Percentiles rank a stretch among this genome's conserved stretches.
Conservation (phyloP, 441 rosid species). For the Pelargonium cotyledonis region DNA sequence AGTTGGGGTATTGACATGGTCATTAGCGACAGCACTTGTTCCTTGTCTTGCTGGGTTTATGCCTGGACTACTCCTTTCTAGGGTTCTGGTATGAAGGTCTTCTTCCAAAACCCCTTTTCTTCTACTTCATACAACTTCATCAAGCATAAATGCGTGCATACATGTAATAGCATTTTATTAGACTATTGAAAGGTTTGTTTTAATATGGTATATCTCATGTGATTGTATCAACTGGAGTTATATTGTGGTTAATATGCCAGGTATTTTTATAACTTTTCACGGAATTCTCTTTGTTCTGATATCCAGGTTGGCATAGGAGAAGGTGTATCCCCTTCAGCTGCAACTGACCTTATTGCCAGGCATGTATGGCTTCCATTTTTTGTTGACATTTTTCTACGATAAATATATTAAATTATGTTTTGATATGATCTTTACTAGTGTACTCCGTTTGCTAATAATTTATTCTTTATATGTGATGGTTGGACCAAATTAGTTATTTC, state of each 20-base stretch:
- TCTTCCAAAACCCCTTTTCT: slow-evolving; percentile 12
- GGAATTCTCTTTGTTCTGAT: slow-evolving; percentile 21
- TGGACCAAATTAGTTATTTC: neutral
- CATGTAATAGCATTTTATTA: neutral
- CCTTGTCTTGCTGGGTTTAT: slow-evolving; percentile 80
- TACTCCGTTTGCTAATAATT: neutral
- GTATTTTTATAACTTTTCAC: neutral
- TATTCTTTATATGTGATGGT: slow-evolving; percentile 4
- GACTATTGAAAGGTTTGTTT: neutral
- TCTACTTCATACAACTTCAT: neutral
- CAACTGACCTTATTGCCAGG: slow-evolving; percentile 96
- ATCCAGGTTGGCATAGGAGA: slow-evolving; percentile 95
- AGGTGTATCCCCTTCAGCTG: slow-evolving; percentile 98
- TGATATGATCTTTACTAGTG: neutral
- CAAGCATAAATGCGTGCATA: neutral
- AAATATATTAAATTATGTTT: neutral
- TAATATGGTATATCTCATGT: neutral
- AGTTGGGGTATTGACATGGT: slow-evolving; percentile 84
- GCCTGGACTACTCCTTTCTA: slow-evolving; percentile 75
- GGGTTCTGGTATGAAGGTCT: slow-evolving; percentile 58
- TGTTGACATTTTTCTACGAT: slow-evolving; percentile 11
- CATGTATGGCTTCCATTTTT: slow-evolving; percentile 34
- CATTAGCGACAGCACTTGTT: slow-evolving; percentile 74
- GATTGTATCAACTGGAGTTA: neutral
- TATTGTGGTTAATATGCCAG: slow-evolving; percentile 4